A percentile compares a stretch with the other conserved stretches of the same genome.
These are phyloP conservation scores for Wallemia ichthyophaga DNA, from an alignment of 1,284 basidiomycete species.

Conservation along the genomic window DNA sequence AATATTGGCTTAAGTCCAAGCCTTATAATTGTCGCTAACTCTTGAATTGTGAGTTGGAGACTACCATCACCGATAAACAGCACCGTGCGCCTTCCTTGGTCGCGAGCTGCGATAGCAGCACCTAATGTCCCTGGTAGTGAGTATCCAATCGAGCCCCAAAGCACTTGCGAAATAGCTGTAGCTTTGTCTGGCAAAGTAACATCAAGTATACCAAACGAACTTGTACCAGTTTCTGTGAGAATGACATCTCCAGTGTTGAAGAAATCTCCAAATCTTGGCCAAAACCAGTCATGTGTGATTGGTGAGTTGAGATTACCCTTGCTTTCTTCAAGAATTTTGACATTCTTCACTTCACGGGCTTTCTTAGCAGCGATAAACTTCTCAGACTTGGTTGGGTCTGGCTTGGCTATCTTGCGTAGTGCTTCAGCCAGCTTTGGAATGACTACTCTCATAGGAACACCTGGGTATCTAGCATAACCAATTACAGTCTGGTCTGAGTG, in stretches of 20 bases:
- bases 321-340: slow-evolving; percentile 14
- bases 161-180: slow-evolving; percentile 32
- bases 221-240: slow-evolving; percentile 41
- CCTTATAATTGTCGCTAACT: slow-evolving; percentile 36
- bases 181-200: slow-evolving; percentile 14
- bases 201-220: slow-evolving; percentile 31
- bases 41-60: slow-evolving; percentile 20
- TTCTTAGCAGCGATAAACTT: neutral
- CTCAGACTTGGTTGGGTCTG: slow-evolving; percentile 5
- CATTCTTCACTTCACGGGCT: slow-evolving; percentile 5
- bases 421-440: slow-evolving; percentile 16
- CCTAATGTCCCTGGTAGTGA: slow-evolving; percentile 30
- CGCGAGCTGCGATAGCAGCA: slow-evolving; percentile 42
- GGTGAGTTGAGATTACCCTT: slow-evolving; percentile 20
- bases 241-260: slow-evolving; percentile 38
- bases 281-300: slow-evolving; percentile 43
- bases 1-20: slow-evolving; percentile 38
- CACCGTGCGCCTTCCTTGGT: slow-evolving; percentile 29
- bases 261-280: slow-evolving; percentile 53
- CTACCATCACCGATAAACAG: slow-evolving; percentile 58
- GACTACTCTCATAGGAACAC: slow-evolving; percentile 19
- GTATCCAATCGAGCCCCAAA: slow-evolving; percentile 55
- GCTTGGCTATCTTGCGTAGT: slow-evolving; percentile 12
- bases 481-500: slow-evolving; percentile 43
- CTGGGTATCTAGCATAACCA: slow-evolving; percentile 18